Percentiles rank a stretch among this genome's conserved stretches.
Evolutionary conservation across 2,329 filamentous ascomycete genomes (phyloP).

Genomic region (Colletotrichum endophyticum): DNA sequence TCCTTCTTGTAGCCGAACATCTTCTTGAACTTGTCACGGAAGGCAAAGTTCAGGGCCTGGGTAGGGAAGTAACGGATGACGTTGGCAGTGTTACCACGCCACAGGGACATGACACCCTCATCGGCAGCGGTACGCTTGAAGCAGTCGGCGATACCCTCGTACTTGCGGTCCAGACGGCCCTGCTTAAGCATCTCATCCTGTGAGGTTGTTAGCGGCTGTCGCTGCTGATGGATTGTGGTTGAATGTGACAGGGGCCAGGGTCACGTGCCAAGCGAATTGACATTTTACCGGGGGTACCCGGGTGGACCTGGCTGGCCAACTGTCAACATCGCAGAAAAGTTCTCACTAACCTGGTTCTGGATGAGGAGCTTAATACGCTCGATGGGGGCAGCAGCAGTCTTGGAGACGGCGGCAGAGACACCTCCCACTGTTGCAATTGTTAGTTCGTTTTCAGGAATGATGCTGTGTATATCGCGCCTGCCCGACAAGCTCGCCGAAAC

Average conservation of each 20-base stretch:
- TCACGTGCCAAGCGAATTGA: slow-evolving; percentile 5
- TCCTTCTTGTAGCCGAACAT: slow-evolving; percentile 99
- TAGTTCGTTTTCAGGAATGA: slow-evolving; percentile 17
- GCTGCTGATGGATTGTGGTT: too few species aligned
- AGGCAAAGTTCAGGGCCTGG: slow-evolving; percentile 99
- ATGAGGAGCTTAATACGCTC: slow-evolving; percentile 99
- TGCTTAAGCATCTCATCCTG: slow-evolving; percentile 99
- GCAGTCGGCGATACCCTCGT: slow-evolving; percentile 92
- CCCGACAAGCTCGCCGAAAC: neutral
- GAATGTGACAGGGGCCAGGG: neutral
- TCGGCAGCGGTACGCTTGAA: slow-evolving; percentile 89
- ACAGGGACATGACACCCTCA: slow-evolving; percentile 94
- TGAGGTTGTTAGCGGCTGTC: slow-evolving; percentile 32
- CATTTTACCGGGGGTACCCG: neutral
- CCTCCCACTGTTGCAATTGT: slow-evolving; percentile 80
- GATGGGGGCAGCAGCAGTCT: slow-evolving; percentile 99
- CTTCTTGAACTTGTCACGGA: slow-evolving; percentile 99
- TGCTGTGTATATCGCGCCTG: neutral
- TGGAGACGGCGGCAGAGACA: slow-evolving; percentile 99
- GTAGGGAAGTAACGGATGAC: slow-evolving; percentile 99
- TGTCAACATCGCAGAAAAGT: neutral
- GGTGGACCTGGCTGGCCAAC: neutral
- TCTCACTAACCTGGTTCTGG: slow-evolving; percentile 93
- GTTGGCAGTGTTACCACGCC: slow-evolving; percentile 99
- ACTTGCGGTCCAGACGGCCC: slow-evolving; percentile 98